Evolutionary conservation across 495 filamentous ascomycete genomes (phyloP), one percentile per base, ranked within the genome.

Genomic region (Hyaloscypha hepaticicola): DNA sequence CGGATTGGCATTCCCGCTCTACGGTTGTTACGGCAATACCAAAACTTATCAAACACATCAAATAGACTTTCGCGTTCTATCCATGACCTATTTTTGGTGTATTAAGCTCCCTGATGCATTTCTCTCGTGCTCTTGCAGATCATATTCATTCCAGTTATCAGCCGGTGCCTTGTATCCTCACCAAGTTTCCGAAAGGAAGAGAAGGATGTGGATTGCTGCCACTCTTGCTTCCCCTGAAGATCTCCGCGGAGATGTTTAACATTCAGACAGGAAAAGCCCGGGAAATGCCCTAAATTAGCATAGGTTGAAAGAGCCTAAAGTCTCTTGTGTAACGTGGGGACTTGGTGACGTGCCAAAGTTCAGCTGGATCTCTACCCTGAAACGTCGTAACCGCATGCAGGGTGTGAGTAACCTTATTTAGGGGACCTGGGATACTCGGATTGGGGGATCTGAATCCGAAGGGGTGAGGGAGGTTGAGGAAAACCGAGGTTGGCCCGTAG

Each of bases 1-100:
- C 8, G 53, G 25, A 9, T 28, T 31, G 53, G 53, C 19, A 56
- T 56, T 56, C 53, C 53, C 53, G 28, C 53, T 56, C 53, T 53
- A 53, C 26, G 22, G 50, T 25, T 24, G 38, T 45, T 45, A 11
- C 38, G 38, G 38, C 38, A 45, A 16, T 16, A 45, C 38, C 38
- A 45, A 45, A 45, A 45, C 19, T 45, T 16, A 45, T 45, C 38
- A 45, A 45, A 4, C 11, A 45, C 3, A 16, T 19, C 9, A 45
- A 24, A 53, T 24, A 28, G 22, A 53, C 22, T 53, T 9, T 53
- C 22, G 11, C 50, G 50, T 1, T 14, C n/a, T 25, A 19, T 12
- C 21, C 1, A 11, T 53, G 38, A n/a, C n/a, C 38, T 45, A 45
- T 45, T 45, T 45, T 45, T 45, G 38, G 0, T 3, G 14, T 33